Percentiles rank a stretch among this genome's conserved stretches.
Conservation (phyloP, 108 stramenopile species). For the Fragilaria crotonensis region DNA sequence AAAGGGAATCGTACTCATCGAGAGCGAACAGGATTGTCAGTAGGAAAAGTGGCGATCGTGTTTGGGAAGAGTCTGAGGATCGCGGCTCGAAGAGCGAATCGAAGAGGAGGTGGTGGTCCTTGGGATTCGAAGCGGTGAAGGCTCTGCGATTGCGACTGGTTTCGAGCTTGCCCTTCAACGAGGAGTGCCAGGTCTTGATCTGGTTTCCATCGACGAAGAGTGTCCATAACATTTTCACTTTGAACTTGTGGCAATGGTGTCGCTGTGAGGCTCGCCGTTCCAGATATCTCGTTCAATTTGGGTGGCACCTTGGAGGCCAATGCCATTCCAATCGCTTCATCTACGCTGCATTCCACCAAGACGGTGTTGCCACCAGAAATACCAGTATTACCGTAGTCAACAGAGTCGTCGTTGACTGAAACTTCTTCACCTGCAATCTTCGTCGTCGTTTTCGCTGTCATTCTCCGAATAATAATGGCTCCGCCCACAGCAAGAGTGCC, state of each 20-base stretch:
- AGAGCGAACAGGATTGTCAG: conserved; percentile 62
- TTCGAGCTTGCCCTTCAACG: conserved; percentile 47
- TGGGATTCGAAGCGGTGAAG: conserved; percentile 50
- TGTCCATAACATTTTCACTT: conserved; percentile 8
- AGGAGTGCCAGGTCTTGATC: conserved; percentile 27
- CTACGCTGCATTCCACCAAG: conserved; percentile 78
- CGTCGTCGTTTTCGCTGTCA: conserved; percentile 31
- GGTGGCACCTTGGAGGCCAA: conserved; percentile 48
- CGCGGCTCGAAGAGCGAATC: conserved; percentile 37
- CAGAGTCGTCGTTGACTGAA: conserved; percentile 39
- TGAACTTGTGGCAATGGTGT: conserved; percentile 1
- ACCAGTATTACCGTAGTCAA: conserved; percentile 54
- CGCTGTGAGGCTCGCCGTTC: conserved; percentile 22
- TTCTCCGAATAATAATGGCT: conserved; percentile 58
- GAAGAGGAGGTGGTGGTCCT: conserved; percentile 45
- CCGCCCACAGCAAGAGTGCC: conserved; percentile 72
- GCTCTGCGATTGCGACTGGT: conserved; percentile 17
- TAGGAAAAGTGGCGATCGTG: conserved; percentile 40
- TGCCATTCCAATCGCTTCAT: conserved; percentile 86
- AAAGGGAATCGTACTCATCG: conserved; percentile 61
- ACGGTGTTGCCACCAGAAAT: conserved; percentile 47
- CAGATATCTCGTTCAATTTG: conserved; percentile 40
- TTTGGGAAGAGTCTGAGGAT: no score
- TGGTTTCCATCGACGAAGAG: conserved; percentile 29
- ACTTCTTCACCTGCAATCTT: conserved; percentile 49